phyloP scores from a whole-genome alignment of 129 eudicot species.

The Helianthus annuus region HanXRQr2.0-SUNRISE NC_035435.2:40558700-40559199 shows the following conservation, averaged over 20 bases:
- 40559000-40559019: constrained; percentile 19
- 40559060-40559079: too few species aligned
- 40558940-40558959: not conserved
- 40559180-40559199: not conserved
- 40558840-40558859: not conserved
- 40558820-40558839: not conserved
- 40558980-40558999: constrained; percentile 16
- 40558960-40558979: constrained; percentile 7
- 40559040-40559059: not conserved
- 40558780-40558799: constrained; percentile 6
- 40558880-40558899: not conserved
- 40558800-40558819: constrained; percentile 24
- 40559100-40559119: not conserved
- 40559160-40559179: too few species aligned
- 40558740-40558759: not conserved
- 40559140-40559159: not conserved
- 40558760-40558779: not conserved
- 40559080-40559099: too few species aligned
- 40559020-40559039: not conserved
- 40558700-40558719: constrained; percentile 2
- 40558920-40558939: constrained; percentile 8
- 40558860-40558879: not conserved
- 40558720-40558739: constrained; percentile 9
- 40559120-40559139: not conserved
- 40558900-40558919: not conserved